Conservation (phyloP, 75 land plant species). For the Selaginella moellendorffii region DNA sequence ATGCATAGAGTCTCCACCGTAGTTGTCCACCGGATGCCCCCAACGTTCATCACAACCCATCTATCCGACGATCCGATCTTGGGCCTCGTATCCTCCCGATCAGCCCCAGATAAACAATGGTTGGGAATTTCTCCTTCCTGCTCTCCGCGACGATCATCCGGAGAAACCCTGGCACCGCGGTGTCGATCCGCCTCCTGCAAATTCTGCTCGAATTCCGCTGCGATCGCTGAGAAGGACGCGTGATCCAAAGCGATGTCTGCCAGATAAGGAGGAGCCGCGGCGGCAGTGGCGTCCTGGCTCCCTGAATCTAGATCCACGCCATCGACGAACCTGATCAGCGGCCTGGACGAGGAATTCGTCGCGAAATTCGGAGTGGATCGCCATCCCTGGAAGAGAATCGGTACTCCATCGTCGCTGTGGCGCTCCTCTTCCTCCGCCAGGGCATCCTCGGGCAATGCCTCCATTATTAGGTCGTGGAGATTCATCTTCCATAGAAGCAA, state of each 20-base stretch:
- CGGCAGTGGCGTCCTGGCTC: too few relatives aligned
- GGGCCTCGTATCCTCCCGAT: too few relatives aligned
- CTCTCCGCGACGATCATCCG: neutral
- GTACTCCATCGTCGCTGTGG: neutral
- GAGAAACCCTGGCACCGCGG: too few relatives aligned
- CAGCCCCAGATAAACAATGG: too few relatives aligned
- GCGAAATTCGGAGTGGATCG: neutral
- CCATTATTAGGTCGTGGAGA: neutral
- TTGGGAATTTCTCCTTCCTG: neutral
- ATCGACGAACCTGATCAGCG: neutral
- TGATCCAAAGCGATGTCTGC: neutral
- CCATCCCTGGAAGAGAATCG: neutral
- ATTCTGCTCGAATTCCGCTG: neutral
- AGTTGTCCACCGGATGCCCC: slow-evolving; percentile 19
- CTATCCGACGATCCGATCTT: too few relatives aligned
- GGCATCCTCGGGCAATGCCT: neutral
- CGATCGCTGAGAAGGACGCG: neutral
- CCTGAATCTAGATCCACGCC: too few relatives aligned
- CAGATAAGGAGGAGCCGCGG: too few relatives aligned
- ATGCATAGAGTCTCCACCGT: slow-evolving; percentile 20
- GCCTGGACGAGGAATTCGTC: neutral
- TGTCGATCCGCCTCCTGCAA: neutral
- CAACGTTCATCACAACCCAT: slow-evolving; percentile 15
- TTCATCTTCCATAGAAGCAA: neutral
- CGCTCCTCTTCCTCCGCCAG: neutral